A percentile compares a stretch with the other conserved stretches of the same genome.
Conservation (phyloP, 208 protist genomes). For the Wallacemonas sp. region DNA sequence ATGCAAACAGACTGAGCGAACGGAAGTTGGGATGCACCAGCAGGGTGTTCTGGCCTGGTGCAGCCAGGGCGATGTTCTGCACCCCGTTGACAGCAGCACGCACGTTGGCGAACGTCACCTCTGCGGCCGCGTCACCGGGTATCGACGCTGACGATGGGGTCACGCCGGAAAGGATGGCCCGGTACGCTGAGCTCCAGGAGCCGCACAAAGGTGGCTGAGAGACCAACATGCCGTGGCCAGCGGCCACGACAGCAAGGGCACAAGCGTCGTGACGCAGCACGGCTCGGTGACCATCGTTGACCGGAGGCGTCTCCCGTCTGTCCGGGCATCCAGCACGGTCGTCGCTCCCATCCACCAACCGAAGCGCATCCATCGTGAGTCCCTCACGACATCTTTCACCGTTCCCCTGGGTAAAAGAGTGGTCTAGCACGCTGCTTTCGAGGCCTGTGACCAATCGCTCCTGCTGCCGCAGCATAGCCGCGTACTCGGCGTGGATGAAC, state of each 20-base stretch:
- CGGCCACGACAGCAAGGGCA: background rate
- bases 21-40: constrained; percentile 3
- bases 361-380: too few relatives aligned
- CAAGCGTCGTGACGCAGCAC: background rate
- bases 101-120: background rate
- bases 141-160: background rate
- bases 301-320: too few relatives aligned
- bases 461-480: background rate
- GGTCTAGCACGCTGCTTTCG: background rate
- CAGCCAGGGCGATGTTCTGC: background rate
- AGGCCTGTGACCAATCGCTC: background rate
- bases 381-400: too few relatives aligned
- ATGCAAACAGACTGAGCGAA: background rate
- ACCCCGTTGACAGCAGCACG: background rate
- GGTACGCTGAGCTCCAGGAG: background rate
- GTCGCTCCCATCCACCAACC: too few relatives aligned
- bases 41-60: background rate
- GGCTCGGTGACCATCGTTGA: too few relatives aligned
- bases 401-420: too few relatives aligned
- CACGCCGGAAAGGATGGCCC: background rate
- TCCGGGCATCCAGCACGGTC: too few relatives aligned
- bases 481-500: background rate
- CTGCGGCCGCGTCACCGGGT: too few relatives aligned
- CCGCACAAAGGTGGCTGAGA: background rate
- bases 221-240: background rate